A percentile compares a stretch with the other conserved stretches of the same genome.
phyloP scores from a whole-genome alignment of 208 protist species.

The Trypanosoma platydactyli region DNA sequence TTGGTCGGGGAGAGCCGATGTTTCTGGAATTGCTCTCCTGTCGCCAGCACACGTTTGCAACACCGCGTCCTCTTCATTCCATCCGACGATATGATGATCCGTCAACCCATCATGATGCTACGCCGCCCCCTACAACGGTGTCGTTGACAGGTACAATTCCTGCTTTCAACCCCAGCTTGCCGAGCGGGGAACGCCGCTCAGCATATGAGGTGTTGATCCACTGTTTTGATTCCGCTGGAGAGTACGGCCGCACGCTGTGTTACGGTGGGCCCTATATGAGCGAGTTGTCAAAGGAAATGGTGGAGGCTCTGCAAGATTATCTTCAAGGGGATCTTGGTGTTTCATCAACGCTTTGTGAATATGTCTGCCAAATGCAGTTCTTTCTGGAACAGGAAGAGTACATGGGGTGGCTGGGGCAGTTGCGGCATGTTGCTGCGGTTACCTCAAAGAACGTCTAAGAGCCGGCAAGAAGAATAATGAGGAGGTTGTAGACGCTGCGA shows the following conservation, averaged over 20 bases:
- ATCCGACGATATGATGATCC: slow-evolving; percentile 20
- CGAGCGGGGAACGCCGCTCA: background rate
- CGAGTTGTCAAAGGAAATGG: slow-evolving; percentile 71
- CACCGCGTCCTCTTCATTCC: background rate
- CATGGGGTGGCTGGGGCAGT: slow-evolving; percentile 68
- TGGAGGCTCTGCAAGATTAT: slow-evolving; percentile 59
- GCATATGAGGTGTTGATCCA: slow-evolving; percentile 33
- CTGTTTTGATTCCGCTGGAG: slow-evolving; percentile 45
- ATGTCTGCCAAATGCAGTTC: slow-evolving; percentile 84
- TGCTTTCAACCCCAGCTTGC: background rate
- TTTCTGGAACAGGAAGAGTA: slow-evolving; percentile 88
- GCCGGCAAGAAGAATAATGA: background rate
- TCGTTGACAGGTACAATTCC: slow-evolving; percentile 2
- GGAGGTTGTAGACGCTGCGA: background rate
- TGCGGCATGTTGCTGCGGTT: slow-evolving; percentile 40
- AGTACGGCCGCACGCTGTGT: slow-evolving; percentile 51
- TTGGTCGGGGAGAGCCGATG: slow-evolving; percentile 58
- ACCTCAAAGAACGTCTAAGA: slow-evolving; percentile 6
- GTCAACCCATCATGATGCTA: background rate
- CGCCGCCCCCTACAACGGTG: background rate
- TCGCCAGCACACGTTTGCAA: background rate
- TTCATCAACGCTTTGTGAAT: slow-evolving; percentile 63
- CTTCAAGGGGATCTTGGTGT: slow-evolving; percentile 59
- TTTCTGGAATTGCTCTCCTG: slow-evolving; percentile 51
- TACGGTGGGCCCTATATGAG: slow-evolving; percentile 77